Conservation (phyloP, 208 protist species). For the Wallacemonas sp. region DNA sequence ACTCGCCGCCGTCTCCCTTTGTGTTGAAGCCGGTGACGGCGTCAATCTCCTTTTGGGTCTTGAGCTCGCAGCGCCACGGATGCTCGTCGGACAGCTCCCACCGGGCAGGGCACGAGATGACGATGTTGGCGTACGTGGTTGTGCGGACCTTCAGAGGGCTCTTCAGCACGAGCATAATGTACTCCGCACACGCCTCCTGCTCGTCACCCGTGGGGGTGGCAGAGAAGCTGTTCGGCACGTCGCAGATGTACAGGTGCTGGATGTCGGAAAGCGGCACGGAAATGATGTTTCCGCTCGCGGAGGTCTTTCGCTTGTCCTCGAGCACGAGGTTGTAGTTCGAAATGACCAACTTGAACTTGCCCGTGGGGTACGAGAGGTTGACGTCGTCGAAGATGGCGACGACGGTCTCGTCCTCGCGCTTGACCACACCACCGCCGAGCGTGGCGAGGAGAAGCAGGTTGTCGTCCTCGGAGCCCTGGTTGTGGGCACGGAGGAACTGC, state of each 20-base stretch:
- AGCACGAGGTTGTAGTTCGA: constrained; percentile 82
- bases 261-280: constrained; percentile 72
- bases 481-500: constrained; percentile 41
- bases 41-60: constrained; percentile 82
- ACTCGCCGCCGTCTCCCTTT: constrained; percentile 32
- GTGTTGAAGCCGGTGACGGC: constrained; percentile 20
- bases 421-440: constrained; percentile 42
- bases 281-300: constrained; percentile 36
- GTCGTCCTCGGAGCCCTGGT: constrained; percentile 36
- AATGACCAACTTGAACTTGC: constrained; percentile 82
- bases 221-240: constrained; percentile 64
- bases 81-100: constrained; percentile 67
- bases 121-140: constrained; percentile 79
- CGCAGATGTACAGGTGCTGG: constrained; percentile 77
- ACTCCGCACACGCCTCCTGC: constrained; percentile 54
- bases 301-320: constrained; percentile 72
- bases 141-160: constrained; percentile 69
- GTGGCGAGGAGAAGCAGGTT: constrained; percentile 58
- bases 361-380: constrained; percentile 71
- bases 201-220: constrained; percentile 21
- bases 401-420: constrained; percentile 57
- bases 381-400: constrained; percentile 83
- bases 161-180: constrained; percentile 81
- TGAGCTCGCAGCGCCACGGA: constrained; percentile 76
- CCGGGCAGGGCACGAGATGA: constrained; percentile 74